Evolutionary conservation across 495 filamentous ascomycete genomes (phyloP).

Genomic region (Xylaria sp.): DNA sequence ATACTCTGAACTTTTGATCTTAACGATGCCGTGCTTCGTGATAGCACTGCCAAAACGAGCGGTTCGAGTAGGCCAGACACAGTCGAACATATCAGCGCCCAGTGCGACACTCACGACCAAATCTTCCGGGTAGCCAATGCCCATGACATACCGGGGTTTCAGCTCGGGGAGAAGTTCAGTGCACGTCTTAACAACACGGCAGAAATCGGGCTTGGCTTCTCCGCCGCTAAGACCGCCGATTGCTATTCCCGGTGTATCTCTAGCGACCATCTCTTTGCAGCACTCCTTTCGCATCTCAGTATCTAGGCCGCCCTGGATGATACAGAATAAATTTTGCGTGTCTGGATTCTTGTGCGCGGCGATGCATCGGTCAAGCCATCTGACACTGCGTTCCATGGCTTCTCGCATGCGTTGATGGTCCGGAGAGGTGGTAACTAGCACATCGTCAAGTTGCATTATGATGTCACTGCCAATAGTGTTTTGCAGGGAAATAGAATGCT

Average conservation of each 20-base stretch:
- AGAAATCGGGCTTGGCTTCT: conserved; percentile 65
- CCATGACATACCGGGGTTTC: conserved; percentile 98
- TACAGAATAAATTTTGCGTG: conserved; percentile 96
- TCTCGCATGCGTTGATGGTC: conserved; percentile 86
- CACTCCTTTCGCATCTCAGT: conserved; percentile 86
- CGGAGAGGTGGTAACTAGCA: conserved; percentile 92
- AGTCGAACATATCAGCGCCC: conserved; percentile 99
- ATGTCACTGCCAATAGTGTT: conserved; percentile 98
- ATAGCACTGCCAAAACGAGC: conserved; percentile 96
- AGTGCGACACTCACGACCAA: conserved; percentile 89
- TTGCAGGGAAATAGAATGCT: conserved; percentile 95
- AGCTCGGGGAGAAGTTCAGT: conserved; percentile 83
- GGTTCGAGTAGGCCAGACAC: conserved; percentile 96
- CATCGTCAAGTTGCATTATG: conserved; percentile 99
- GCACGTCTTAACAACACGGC: conserved; percentile 78
- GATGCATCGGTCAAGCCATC: conserved; percentile 98
- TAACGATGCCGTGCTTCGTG: conserved; percentile 79
- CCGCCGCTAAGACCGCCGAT: conserved; percentile 95
- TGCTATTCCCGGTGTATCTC: conserved; percentile 94
- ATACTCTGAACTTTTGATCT: conserved; percentile 78
- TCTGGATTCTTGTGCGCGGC: conserved; percentile 82
- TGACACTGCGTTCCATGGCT: conserved; percentile 93
- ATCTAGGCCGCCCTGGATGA: conserved; percentile 95
- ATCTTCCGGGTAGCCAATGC: conserved; percentile 96
- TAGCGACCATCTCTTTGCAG: conserved; percentile 85